phyloP scores from a whole-genome alignment of 2,329 filamentous ascomycete genomes.

The Beauveria asiatica region DNA sequence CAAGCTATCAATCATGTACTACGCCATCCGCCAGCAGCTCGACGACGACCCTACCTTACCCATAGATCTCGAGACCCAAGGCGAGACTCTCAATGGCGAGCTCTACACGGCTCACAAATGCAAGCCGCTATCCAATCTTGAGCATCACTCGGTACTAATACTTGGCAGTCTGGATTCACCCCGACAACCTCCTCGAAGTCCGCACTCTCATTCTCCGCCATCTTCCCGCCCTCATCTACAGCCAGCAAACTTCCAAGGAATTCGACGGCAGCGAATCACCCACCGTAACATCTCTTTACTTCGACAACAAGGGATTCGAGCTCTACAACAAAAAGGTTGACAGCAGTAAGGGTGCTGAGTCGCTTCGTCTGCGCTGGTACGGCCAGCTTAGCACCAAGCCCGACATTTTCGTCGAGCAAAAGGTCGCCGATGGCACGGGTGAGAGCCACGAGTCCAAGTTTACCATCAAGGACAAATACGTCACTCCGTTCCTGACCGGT shows the following conservation, averaged over 20 bases:
- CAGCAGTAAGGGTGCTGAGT: slow-evolving; percentile 63
- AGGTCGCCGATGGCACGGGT: slow-evolving; percentile 69
- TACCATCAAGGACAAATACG: slow-evolving; percentile 86
- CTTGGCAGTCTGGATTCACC: slow-evolving; percentile 76
- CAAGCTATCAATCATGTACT: slow-evolving; percentile 91
- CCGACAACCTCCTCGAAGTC: slow-evolving; percentile 90
- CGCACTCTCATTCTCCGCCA: slow-evolving; percentile 91
- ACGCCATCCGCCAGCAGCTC: slow-evolving; percentile 78
- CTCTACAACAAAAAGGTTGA: slow-evolving; percentile 83
- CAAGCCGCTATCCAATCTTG: slow-evolving; percentile 32
- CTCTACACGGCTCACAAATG: slow-evolving; percentile 82
- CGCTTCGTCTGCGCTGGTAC: slow-evolving; percentile 84
- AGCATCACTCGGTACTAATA: slow-evolving; percentile 15
- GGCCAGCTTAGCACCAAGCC: slow-evolving; percentile 72
- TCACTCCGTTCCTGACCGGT: slow-evolving; percentile 76
- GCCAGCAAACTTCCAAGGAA: slow-evolving; percentile 75
- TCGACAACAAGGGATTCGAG: slow-evolving; percentile 79
- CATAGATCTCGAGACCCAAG: slow-evolving; percentile 41
- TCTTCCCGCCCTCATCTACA: slow-evolving; percentile 87
- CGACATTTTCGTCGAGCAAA: slow-evolving; percentile 82
- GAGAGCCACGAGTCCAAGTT: slow-evolving; percentile 73
- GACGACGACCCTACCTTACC: slow-evolving; percentile 45
- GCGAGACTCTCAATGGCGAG: slow-evolving; percentile 56
- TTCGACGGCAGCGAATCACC: slow-evolving; percentile 76
- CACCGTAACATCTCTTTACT: slow-evolving; percentile 90